Base-by-base conservation (phyloP, 2,329 filamentous ascomycete genomes). In the Byssothecium circinans region DNA sequence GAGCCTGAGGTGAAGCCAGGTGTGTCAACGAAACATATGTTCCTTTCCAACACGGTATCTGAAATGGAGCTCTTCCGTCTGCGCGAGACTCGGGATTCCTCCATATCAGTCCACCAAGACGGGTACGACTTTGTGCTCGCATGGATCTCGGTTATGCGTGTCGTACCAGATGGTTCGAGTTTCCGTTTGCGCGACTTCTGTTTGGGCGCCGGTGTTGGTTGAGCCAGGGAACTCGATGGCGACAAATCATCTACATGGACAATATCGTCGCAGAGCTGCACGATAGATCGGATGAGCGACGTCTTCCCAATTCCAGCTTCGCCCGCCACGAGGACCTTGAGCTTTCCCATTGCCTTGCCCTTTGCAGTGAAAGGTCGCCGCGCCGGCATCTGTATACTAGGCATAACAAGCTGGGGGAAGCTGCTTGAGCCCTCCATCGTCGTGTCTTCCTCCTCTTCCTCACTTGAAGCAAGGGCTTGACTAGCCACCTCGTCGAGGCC, bases 11-110 rank as follows among this genome's bases (percentile, higher is more conserved):
- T 74, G 68, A 82, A 84, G 11, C 85, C 85, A 10, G 87, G 83
- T 2, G 88, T 92, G 72, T 97, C 92, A 48, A 96, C 85, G 65
- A 99, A 96, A 69, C 90, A 96, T 4, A 99, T 74, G 64, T 99
- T 99, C 23, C 92, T 83, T 65, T 97, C 92, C 37, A 97, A 75
- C 32, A 96, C 81, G 18, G 84, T 81, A 54, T 94, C 91, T 7
- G 85, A 84, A 42, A 83, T 75, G 5, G 20, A 39, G 62, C 88
- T 92, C 60, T 87, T 73, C 23, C 75, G 80, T 62, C 84, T 80
- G 38, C 81, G 77, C 52, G 81, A 71, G 41, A 78, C 74, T 20
- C 77, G 77, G 47, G 81, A 83, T 52, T 87, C 83, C 45, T 91
- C 86, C 40, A 89, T 71, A 62, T 94, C 87, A 12, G 86, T 85